Evolutionary conservation across 148 eudicot genomes (phyloP), one percentile per base, ranked within the genome.

Genomic region (Fagopyrum esculentum): DNA sequence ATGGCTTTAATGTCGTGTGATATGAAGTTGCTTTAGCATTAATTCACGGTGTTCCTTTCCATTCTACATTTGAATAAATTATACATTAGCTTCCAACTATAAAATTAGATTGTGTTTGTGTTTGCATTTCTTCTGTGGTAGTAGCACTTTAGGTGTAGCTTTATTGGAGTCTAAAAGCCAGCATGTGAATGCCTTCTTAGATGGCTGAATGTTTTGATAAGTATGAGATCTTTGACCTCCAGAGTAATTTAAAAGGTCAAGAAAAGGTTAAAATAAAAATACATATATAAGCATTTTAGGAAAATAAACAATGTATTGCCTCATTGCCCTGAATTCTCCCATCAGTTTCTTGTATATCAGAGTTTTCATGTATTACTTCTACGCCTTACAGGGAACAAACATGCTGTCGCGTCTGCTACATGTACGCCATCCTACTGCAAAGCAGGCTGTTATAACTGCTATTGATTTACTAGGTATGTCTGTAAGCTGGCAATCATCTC

Each of bases 401-500:
- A 86, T 95, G 97, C 85, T 95, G 55, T 92, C 97, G 69, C 92
- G 90, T 73, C 99, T 95, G 84, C 93, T 95, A 71, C 84, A 92
- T 81, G 99, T 95, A 59, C 88, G 93, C 60, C 97, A 95, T 64
- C 99, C 99, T 59, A 86, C 83, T 56, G 99, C 99, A 63, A 95
- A 90, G 88, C 97, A 95, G 86, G 99, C 99, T 76, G 93, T 95
- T 77, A 95, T 95, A 60, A 90, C 97, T 72, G 97, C 97, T 47
- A 95, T 95, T 75, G 90, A 95, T 84, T 86, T 95, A 80, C 79
- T 95, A 76, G 99, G 97, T 95, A 81, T 80, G 97, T 87, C 64
- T 64, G 4, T 68, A 56, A 59, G 40, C 1, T 35, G 40, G 40
- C 40, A 35, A n/a, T 35, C 47, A 46, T 66, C 19, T 55, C 1